These are phyloP conservation scores for Nemania sp. DNA, from an alignment of 2,329 filamentous ascomycete genomes.

Conservation along the genomic window DNA sequence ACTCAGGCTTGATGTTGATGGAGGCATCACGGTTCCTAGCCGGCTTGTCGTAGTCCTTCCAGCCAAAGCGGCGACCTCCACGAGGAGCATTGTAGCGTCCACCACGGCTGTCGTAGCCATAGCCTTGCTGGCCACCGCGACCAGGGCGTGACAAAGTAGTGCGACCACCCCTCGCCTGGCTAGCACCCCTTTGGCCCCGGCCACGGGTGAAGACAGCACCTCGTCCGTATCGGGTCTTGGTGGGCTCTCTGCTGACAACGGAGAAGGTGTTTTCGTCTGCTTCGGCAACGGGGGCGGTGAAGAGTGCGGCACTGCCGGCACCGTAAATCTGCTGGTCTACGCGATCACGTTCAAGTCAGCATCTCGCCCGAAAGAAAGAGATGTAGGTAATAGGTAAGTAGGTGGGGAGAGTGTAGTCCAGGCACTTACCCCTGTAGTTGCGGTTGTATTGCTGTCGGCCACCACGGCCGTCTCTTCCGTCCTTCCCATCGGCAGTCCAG, in stretches of 20 bases:
- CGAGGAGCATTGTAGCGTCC: constrained; percentile 77
- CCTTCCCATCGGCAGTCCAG: constrained; percentile 94
- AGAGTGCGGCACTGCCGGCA: constrained; percentile 84
- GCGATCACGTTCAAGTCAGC: constrained; percentile 39
- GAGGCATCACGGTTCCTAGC: constrained; percentile 95
- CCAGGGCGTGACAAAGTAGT: constrained; percentile 77
- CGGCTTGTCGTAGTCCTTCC: constrained; percentile 99
- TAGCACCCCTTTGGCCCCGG: constrained; percentile 81
- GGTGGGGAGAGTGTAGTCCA: not conserved
- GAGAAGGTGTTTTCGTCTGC: constrained; percentile 94
- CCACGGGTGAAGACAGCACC: constrained; percentile 91
- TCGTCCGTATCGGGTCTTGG: constrained; percentile 88
- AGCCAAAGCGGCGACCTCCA: constrained; percentile 90
- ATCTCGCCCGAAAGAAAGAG: not conserved
- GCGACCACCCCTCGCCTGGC: constrained; percentile 69
- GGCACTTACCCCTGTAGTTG: constrained; percentile 83
- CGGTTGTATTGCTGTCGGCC: constrained; percentile 91
- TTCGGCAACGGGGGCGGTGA: constrained; percentile 91
- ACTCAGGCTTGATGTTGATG: constrained; percentile 95
- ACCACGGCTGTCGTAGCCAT: constrained; percentile 78
- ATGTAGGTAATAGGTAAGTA: constrained; percentile 1
- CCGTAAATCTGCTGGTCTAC: constrained; percentile 97
- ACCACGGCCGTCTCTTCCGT: constrained; percentile 76
- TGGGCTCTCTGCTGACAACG: constrained; percentile 92
- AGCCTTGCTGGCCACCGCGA: constrained; percentile 73